Evolutionary conservation across 2,329 filamentous ascomycete genomes (phyloP), one percentile per base, ranked within the genome.

Genomic region (Claviceps digitariae): DNA sequence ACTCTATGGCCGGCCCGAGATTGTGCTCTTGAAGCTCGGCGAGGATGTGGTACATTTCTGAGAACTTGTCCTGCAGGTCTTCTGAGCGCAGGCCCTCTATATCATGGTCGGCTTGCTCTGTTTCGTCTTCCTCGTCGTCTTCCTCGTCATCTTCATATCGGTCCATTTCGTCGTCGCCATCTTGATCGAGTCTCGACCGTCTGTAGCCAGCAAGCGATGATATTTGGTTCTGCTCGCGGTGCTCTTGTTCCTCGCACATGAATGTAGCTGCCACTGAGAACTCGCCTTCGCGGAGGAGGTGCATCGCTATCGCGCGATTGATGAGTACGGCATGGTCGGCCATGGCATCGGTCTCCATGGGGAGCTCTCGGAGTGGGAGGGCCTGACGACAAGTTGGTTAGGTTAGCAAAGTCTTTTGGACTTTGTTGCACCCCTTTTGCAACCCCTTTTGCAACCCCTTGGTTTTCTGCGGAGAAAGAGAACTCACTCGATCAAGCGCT

Each of bases 281-380:
- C 64, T 95, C 87, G 49, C 93, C 93, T 70, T 97, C 91, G 43
- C 93, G 87, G 41, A 98, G 78, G 23, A 98, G 78, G 65, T 98
- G 93, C 90, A 97, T 96, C 10, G 87, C 87, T 61, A 98, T 94
- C 7, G 93, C 91, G 54, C 90, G 82, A 69, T 96, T 94, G 64
- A 97, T 88, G 13, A 96, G 76, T 17, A 78, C 74, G 4, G 86
- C 78, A 59, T 94, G 83, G 21, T 83, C 79, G 1, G 81, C 83
- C 67, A 96, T 82, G 36, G 83, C 85, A 68, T 95, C 89, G 62
- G 89, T 83, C 54, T 90, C 86, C 62, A 82, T 86, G 15, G 84
- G 86, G 0, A 91, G 81, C 15, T 86, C 74, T 15, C 83, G 81
- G 10, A 67, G 62, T 4, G 72, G 75, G 6, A 68, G 56, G 20